phyloP scores from a whole-genome alignment of 2,329 filamentous ascomycete species.

The Diaporthe caulivora region DNA sequence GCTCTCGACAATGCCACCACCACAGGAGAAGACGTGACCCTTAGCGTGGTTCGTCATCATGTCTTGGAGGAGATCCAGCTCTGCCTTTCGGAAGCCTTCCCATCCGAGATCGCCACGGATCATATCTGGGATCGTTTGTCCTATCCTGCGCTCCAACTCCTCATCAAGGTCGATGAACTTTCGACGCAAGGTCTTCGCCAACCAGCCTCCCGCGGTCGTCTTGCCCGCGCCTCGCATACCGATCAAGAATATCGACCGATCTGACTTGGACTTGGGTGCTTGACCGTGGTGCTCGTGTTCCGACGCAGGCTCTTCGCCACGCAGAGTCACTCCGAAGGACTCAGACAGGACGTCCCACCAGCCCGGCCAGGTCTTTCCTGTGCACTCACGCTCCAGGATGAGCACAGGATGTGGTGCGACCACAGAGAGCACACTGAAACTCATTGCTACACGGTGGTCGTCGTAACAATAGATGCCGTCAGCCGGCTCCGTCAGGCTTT shows the following conservation, averaged over 20 bases:
- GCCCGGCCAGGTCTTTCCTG: slow-evolving; percentile 97
- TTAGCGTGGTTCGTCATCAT: slow-evolving; percentile 80
- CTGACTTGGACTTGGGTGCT: slow-evolving; percentile 47
- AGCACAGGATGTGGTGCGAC: slow-evolving; percentile 78
- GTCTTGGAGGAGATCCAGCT: slow-evolving; percentile 79
- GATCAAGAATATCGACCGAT: slow-evolving; percentile 89
- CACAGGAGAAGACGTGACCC: slow-evolving; percentile 90
- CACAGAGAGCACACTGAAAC: slow-evolving; percentile 89
- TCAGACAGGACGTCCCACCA: slow-evolving; percentile 95
- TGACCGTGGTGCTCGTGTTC: slow-evolving; percentile 45
- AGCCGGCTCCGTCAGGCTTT: slow-evolving; percentile 65
- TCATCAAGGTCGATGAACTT: slow-evolving; percentile 89
- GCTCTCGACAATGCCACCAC: slow-evolving; percentile 92
- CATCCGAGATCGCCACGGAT: slow-evolving; percentile 80
- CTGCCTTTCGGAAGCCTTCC: slow-evolving; percentile 87
- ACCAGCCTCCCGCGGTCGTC: slow-evolving; percentile 91
- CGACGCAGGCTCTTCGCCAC: slow-evolving; percentile 73
- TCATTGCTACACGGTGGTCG: slow-evolving; percentile 98
- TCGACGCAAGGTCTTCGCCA: slow-evolving; percentile 79
- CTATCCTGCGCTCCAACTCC: slow-evolving; percentile 81
- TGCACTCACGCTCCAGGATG: slow-evolving; percentile 90
- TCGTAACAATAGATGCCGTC: slow-evolving; percentile 91
- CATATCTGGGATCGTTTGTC: slow-evolving; percentile 86
- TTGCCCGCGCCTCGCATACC: slow-evolving; percentile 98
- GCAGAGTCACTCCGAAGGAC: slow-evolving; percentile 81